phyloP scores from a whole-genome alignment of 192 early-diverging fungal species.

The Funneliformis mosseae region DNA sequence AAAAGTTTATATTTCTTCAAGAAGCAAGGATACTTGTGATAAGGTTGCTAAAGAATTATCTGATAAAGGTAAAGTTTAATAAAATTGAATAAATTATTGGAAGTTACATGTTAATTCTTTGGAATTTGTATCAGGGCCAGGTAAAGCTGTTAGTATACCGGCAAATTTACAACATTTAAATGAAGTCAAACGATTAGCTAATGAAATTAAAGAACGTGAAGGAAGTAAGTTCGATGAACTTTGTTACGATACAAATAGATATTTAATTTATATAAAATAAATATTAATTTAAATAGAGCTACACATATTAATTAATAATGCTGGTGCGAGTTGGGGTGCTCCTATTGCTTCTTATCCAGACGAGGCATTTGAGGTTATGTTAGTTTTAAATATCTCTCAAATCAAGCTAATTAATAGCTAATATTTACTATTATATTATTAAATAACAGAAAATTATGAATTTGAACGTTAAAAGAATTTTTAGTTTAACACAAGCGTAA shows the following conservation, averaged over 20 bases:
- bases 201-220: conserved; percentile 42
- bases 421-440: neutral
- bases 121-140: conserved; percentile 54
- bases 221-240: conserved; percentile 35
- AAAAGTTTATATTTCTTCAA: conserved; percentile 88
- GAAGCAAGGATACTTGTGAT: conserved; percentile 37
- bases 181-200: conserved; percentile 44
- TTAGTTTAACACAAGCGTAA: conserved; percentile 29
- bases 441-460: conserved; percentile 26
- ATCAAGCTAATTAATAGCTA: neutral
- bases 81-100: neutral
- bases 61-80: neutral
- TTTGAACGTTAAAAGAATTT: conserved; percentile 29
- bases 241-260: too few species aligned
- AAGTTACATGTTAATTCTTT: neutral
- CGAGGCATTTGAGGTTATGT: conserved; percentile 25
- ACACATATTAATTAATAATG: conserved; percentile 89
- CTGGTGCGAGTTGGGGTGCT: conserved; percentile 55
- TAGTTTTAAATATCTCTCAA: neutral
- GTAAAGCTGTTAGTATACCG: conserved; percentile 67
- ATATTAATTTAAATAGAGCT: conserved; percentile 45
- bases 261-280: neutral
- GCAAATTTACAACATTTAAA: conserved; percentile 61
- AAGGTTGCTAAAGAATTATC: conserved; percentile 23
- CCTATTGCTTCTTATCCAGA: conserved; percentile 6